Base-by-base conservation (phyloP, 768 basidiomycete genomes). In the Lactifluus hygrophoroides region DNA sequence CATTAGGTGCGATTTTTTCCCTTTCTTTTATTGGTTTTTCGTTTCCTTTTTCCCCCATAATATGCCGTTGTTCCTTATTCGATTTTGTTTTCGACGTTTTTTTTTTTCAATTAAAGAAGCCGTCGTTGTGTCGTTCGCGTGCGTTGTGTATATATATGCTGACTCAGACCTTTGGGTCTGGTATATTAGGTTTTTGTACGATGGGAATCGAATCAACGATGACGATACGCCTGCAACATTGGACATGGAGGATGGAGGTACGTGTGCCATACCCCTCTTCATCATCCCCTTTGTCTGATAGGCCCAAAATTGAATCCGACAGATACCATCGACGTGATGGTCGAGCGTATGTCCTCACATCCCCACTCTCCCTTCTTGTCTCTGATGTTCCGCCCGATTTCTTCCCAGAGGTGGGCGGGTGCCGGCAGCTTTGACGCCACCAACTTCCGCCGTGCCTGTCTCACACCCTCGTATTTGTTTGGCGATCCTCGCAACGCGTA, bases 251-350 rank as follows among this genome's bases (percentile, higher is more conserved):
- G 88, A 90, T 63, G 86, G 86, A 50, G 88, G 93, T 90, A n/a
- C n/a, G 62, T 45, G 82, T 44, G 7, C 28, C n/a, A n/a, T n/a
- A n/a, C 28, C 16, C 19, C 27, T 30, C 1, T 37, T 16, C 19
- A 43, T n/a, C 28, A 30, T 32, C 35, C 40, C 16, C 34, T 40
- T 16, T 47, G 48, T 21, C 45, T 56, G 32, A 44, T 55, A 34
- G 45, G 54, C 25, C 52, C 58, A 23, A 5, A n/a, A 32, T 23
- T 16, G 19, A 32, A 55, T 56, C 11, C 51, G 17, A 23, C 66
- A 85, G 94, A 97, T 70, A 85, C 91, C 7, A 93, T 97, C 73
- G 94, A 97, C 78, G 94, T 94, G 62, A 90, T 94, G 87, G 88
- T 95, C 59, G 92, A 95, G 76, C 93, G 92, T 94, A 75, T 63